Conservation (phyloP, 495 filamentous ascomycete genomes). For the Podospora appendiculata region DNA sequence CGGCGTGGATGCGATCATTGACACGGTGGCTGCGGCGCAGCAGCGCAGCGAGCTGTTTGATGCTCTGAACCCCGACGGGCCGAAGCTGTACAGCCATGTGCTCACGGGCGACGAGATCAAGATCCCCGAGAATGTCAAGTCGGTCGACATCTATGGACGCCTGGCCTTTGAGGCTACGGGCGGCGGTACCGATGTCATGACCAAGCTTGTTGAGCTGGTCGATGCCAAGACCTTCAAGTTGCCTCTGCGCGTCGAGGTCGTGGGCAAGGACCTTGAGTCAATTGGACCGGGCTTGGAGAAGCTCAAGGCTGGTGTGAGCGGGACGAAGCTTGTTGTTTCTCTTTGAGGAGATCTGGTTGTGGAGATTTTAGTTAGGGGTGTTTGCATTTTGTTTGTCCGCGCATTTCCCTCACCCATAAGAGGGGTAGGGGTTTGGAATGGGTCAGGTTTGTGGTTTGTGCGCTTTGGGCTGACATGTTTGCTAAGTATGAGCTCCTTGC, state of each 20-base stretch:
- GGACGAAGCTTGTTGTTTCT: constrained; percentile 28
- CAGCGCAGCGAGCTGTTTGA: constrained; percentile 8
- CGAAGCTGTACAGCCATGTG: constrained; percentile 27
- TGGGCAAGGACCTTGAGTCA: constrained; percentile 24
- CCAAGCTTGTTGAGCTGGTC: constrained; percentile 15
- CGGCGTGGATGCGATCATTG: constrained; percentile 37
- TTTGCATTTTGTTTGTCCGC: background rate
- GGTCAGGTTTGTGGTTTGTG: too few species aligned
- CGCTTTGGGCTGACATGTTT: too few species aligned
- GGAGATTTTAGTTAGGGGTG: background rate
- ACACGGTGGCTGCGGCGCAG: constrained; percentile 18
- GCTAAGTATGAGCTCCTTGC: too few species aligned
- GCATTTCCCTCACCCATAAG: too few species aligned
- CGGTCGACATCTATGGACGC: constrained; percentile 13
- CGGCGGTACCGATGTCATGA: constrained; percentile 5
- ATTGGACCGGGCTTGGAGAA: constrained; percentile 22
- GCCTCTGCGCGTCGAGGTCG: constrained; percentile 18
- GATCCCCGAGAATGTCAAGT: constrained; percentile 18
- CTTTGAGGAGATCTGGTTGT: constrained; percentile 4
- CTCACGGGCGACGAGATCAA: constrained; percentile 20
- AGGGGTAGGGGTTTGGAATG: too few species aligned
- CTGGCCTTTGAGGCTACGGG: constrained; percentile 12
- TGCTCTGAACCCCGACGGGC: constrained; percentile 17
- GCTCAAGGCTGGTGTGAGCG: constrained; percentile 25
- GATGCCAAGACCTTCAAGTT: constrained; percentile 18